phyloP scores from a whole-genome alignment of 1,284 basidiomycete genomes.

The Moesziomyces sp. region DNA sequence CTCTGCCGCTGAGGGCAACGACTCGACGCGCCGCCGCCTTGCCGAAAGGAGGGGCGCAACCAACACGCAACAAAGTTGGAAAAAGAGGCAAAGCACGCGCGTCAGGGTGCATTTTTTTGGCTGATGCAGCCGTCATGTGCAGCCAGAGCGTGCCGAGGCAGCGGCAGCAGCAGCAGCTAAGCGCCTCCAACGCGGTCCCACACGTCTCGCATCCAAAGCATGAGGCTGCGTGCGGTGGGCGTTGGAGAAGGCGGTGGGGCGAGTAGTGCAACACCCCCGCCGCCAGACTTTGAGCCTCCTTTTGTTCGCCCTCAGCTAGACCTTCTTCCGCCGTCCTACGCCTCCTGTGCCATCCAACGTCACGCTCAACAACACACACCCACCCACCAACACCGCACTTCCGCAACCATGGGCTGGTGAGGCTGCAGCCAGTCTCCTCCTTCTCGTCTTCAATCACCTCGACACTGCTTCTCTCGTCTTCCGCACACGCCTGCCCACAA shows the following conservation, averaged over 20 bases:
- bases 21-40: neutral
- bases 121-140: no score
- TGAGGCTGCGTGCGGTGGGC: no score
- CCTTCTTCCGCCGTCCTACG: neutral
- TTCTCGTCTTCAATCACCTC: no score
- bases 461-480: neutral
- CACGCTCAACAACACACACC: neutral
- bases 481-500: neutral
- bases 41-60: neutral
- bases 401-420: neutral
- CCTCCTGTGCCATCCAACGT: neutral
- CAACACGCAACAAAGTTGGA: neutral
- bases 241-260: no score
- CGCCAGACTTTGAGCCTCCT: no score
- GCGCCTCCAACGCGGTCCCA: no score
- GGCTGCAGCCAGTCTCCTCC: neutral
- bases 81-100: neutral
- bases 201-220: no score
- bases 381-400: neutral
- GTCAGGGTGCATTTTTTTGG: neutral
- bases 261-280: no score
- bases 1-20: no score
- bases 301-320: no score
- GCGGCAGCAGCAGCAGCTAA: no score
- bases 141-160: no score